These are phyloP conservation scores for Aspergillus sp. DNA, from an alignment of 2,329 filamentous ascomycete genomes.

Conservation along the genomic window DNA sequence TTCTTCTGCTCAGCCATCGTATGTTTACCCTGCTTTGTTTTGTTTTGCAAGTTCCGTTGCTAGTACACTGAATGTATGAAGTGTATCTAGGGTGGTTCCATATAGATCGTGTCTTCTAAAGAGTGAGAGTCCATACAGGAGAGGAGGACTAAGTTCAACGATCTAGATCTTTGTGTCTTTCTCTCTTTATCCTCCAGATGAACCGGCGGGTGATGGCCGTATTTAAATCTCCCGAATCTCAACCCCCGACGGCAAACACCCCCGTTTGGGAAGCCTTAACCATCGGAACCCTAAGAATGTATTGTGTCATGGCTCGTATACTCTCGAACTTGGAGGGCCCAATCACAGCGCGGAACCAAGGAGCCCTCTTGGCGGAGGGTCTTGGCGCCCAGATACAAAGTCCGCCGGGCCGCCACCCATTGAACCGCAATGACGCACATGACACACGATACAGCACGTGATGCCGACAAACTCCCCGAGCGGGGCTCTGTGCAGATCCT, in stretches of 20 bases:
- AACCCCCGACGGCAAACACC: too few species aligned
- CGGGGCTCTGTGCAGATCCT: too few species aligned
- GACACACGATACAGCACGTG: neutral
- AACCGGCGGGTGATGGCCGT: neutral
- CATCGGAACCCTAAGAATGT: too few species aligned
- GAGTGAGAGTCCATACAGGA: slow-evolving; percentile 27
- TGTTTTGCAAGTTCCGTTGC: slow-evolving; percentile 1
- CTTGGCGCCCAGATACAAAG: neutral
- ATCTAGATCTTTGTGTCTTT: slow-evolving; percentile 7
- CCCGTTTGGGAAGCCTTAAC: too few species aligned
- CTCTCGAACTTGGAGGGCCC: neutral
- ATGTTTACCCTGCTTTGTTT: neutral
- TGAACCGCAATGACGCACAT: neutral
- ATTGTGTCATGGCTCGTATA: neutral
- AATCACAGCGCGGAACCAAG: neutral
- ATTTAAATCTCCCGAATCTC: slow-evolving; percentile 1
- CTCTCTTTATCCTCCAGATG: neutral
- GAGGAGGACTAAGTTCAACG: slow-evolving; percentile 1
- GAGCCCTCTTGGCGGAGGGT: neutral
- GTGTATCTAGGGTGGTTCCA: slow-evolving; percentile 23
- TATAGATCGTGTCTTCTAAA: slow-evolving; percentile 24
- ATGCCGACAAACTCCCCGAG: neutral
- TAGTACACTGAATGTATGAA: neutral
- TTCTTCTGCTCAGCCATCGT: neutral
- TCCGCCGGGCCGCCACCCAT: neutral